These are phyloP conservation scores for Alnus glutinosa DNA, from an alignment of 306 rosid species.

Conservation along the genomic window DNA sequence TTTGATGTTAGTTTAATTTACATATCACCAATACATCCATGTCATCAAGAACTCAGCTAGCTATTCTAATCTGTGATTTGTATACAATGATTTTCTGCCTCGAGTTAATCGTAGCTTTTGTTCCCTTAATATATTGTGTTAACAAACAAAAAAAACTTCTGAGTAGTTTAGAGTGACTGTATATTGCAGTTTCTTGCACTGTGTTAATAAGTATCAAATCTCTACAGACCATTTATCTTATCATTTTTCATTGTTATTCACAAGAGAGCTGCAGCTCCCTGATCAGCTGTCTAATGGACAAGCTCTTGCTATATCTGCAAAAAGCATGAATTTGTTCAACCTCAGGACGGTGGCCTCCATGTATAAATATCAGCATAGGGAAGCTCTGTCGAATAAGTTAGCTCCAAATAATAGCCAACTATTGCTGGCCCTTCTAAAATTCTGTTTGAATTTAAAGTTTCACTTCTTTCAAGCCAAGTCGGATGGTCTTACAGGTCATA, in stretches of 20 bases:
- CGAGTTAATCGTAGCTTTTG: background rate
- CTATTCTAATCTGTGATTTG: background rate
- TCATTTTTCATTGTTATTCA: background rate
- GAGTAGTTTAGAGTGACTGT: background rate
- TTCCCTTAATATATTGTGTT: background rate
- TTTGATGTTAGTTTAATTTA: background rate
- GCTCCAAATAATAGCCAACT: background rate
- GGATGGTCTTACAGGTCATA: background rate
- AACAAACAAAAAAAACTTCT: background rate
- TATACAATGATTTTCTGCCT: background rate
- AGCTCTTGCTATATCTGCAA: background rate
- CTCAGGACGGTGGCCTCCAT: background rate
- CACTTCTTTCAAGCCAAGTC: background rate
- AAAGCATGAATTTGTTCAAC: background rate
- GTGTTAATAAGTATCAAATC: background rate
- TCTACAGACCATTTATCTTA: background rate
- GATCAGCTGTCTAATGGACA: background rate
- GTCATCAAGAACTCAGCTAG: background rate
- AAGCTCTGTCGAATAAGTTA: background rate
- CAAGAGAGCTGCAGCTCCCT: background rate
- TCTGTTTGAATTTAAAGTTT: slow-evolving; percentile 1
- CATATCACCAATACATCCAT: background rate
- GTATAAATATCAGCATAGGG: no score
- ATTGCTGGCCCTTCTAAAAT: background rate
- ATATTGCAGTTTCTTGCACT: background rate